Percentiles rank a stretch among this genome's conserved stretches.
Conservation (phyloP, 106 monocot species). For the Apostasia shenzhenica region DNA sequence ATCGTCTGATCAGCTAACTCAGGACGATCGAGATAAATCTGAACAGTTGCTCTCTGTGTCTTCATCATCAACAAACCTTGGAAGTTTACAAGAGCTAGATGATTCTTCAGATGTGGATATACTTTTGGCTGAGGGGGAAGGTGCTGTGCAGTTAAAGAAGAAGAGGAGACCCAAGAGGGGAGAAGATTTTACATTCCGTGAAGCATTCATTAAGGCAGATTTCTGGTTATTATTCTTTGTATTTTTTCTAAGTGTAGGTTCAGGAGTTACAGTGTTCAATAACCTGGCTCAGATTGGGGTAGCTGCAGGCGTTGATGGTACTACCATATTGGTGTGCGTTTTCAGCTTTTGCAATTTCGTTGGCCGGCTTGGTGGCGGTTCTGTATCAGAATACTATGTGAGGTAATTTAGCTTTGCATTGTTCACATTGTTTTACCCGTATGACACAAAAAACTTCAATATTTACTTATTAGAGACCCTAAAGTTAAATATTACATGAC, state of each 20-base stretch:
- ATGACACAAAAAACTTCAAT: no score
- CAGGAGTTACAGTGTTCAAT: conserved; percentile 81
- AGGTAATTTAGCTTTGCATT: conserved; percentile 30
- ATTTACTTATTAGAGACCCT: no score
- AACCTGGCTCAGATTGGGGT: conserved; percentile 92
- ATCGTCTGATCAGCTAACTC: conserved; percentile 20
- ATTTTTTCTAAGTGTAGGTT: conserved; percentile 66
- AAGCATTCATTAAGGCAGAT: conserved; percentile 85
- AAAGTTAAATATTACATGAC: no score
- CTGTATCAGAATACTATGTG: conserved; percentile 71
- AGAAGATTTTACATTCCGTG: conserved; percentile 63
- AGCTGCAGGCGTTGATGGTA: conserved; percentile 59
- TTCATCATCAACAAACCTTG: conserved; percentile 34
- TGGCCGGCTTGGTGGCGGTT: conserved; percentile 72
- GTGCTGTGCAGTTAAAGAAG: conserved; percentile 56
- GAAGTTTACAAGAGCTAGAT: conserved; percentile 26
- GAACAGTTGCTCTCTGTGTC: conserved; percentile 43
- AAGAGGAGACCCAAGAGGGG: conserved; percentile 74
- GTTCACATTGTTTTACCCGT: no score
- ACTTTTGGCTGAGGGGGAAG: conserved; percentile 81
- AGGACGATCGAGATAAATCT: conserved; percentile 24
- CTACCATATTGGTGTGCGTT: conserved; percentile 64
- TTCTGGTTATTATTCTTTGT: conserved; percentile 80
- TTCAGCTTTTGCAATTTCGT: conserved; percentile 89
- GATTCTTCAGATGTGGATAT: conserved; percentile 63